A percentile compares a stretch with the other conserved stretches of the same genome.
Evolutionary conservation across 2,329 filamentous ascomycete genomes (phyloP).

Genomic region (Raffaelea arxii): DNA sequence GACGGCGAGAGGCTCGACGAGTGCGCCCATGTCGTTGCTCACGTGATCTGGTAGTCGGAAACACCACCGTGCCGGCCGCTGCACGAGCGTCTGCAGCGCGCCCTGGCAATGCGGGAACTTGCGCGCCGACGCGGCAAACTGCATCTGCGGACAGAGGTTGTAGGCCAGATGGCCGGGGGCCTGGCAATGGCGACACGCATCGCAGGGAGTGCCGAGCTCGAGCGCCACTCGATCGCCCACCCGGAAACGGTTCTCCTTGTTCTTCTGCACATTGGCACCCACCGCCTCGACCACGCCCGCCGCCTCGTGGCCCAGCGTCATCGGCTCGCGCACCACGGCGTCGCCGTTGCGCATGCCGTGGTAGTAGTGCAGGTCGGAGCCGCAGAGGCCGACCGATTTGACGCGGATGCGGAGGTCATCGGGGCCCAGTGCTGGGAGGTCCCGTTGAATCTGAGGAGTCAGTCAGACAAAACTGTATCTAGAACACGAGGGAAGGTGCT

Average conservation of each 20-base stretch:
- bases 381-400: slow-evolving; percentile 53
- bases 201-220: slow-evolving; percentile 55
- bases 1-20: slow-evolving; percentile 50
- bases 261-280: slow-evolving; percentile 43
- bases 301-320: slow-evolving; percentile 52
- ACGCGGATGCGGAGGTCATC: slow-evolving; percentile 51
- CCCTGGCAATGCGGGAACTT: slow-evolving; percentile 22
- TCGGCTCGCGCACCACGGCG: slow-evolving; percentile 42
- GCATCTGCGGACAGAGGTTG: slow-evolving; percentile 25
- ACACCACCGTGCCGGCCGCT: slow-evolving; percentile 21
- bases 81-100: slow-evolving; percentile 21
- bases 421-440: slow-evolving; percentile 37
- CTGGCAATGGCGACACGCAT: slow-evolving; percentile 23
- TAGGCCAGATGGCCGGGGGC: slow-evolving; percentile 25
- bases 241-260: slow-evolving; percentile 30
- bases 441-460: slow-evolving; percentile 4
- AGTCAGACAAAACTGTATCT: background rate
- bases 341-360: slow-evolving; percentile 37
- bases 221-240: slow-evolving; percentile 54
- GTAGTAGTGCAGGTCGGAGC: slow-evolving; percentile 46
- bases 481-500: background rate
- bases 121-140: slow-evolving; percentile 21
- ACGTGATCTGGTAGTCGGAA: slow-evolving; percentile 33
- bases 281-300: slow-evolving; percentile 51
- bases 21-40: slow-evolving; percentile 42